Percentiles rank a stretch among this genome's conserved stretches.
These are phyloP conservation scores for Phlebiopsis flavidoalba DNA, from an alignment of 768 basidiomycete genomes.

Conservation along the genomic window DNA sequence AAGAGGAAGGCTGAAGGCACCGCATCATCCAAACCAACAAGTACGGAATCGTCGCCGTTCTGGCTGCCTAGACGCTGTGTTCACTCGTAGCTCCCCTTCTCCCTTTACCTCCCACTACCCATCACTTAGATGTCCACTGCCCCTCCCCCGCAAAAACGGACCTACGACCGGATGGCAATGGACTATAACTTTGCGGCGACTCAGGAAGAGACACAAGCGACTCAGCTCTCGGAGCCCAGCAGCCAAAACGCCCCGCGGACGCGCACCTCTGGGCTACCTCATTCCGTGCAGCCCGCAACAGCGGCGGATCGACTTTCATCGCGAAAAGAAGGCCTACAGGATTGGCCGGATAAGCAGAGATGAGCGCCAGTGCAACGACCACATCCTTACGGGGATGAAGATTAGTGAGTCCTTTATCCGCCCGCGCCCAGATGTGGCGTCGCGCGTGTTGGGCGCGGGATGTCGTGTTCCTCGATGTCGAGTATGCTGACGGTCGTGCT, in stretches of 20 bases:
- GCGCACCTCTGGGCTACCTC: constrained; percentile 61
- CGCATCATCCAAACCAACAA: background rate
- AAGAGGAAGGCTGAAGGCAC: background rate
- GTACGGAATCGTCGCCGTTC: background rate
- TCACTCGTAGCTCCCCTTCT: background rate
- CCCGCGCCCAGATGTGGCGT: background rate
- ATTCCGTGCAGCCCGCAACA: constrained; percentile 54
- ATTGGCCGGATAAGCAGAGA: constrained; percentile 49
- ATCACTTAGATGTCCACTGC: background rate
- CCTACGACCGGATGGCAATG: background rate
- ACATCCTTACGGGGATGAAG: constrained; percentile 64
- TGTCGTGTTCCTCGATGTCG: constrained; percentile 3
- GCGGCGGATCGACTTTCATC: constrained; percentile 59
- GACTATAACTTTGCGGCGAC: background rate
- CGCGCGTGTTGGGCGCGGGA: background rate
- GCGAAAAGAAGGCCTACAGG: constrained; percentile 39
- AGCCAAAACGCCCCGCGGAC: constrained; percentile 15
- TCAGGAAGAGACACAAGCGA: constrained; percentile 32
- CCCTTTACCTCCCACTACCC: background rate
- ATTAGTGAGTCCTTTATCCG: constrained; percentile 44
- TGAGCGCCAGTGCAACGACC: constrained; percentile 31
- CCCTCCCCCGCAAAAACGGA: background rate
- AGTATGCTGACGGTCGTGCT: background rate
- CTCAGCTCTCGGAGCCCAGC: constrained; percentile 29
- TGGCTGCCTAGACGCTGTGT: background rate